Evolutionary conservation across 345 rosid genomes (phyloP).

Genomic region (Populus davidiana): DNA sequence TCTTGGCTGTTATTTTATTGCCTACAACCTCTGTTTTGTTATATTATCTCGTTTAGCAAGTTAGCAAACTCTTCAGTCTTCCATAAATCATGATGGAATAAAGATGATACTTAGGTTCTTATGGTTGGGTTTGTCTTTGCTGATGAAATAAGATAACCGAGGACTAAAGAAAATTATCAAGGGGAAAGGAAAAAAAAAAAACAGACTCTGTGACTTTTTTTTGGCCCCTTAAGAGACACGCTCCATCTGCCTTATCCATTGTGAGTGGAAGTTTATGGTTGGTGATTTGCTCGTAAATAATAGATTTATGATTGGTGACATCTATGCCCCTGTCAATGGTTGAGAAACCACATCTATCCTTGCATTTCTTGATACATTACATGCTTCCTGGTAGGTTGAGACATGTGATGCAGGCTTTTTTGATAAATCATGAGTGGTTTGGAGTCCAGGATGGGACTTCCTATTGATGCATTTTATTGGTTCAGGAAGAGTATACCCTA

Average conservation of each 20-base stretch:
- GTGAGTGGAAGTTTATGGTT: not conserved
- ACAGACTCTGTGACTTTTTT: not conserved
- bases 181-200: not conserved
- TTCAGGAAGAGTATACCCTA: not conserved
- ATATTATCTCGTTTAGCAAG: constrained; percentile 2
- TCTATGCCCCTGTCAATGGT: not conserved
- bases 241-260: not conserved
- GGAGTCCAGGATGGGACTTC: not conserved
- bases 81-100: not conserved
- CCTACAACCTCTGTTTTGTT: not conserved
- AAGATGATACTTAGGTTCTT: not conserved
- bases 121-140: not conserved
- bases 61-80: constrained; percentile 1
- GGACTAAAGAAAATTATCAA: not conserved
- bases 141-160: not conserved
- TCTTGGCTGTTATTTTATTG: not conserved
- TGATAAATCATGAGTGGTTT: not conserved
- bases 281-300: not conserved
- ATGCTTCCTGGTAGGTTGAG: not conserved
- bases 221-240: not conserved
- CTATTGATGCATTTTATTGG: not conserved
- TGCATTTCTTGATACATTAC: not conserved
- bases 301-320: not conserved
- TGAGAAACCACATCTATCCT: not conserved
- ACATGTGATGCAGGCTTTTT: not conserved